A percentile compares a stretch with the other conserved stretches of the same genome.
Conservation (phyloP, 352 stramenopile species). For the Thalassiosira tumida region DNA sequence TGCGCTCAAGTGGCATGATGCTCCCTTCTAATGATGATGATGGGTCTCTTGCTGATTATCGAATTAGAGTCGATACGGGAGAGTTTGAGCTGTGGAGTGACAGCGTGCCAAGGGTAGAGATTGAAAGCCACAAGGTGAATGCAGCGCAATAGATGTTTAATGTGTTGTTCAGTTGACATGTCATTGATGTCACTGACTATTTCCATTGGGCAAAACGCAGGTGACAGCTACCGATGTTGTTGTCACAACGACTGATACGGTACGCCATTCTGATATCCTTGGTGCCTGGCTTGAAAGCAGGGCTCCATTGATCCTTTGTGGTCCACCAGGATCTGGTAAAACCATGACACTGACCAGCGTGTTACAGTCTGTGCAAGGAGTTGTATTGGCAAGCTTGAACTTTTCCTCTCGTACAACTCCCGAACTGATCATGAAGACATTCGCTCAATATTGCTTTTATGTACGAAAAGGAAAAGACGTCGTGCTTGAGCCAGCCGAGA, state of each 20-base stretch:
- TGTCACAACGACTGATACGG: conserved; percentile 99
- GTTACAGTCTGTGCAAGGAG: conserved; percentile 97
- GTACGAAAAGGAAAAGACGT: conserved; percentile 97
- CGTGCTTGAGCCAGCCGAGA: conserved; percentile 94
- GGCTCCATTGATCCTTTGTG: conserved; percentile 90
- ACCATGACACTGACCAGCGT: conserved; percentile 99
- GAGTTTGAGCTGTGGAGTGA: conserved; percentile 97
- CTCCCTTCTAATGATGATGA: conserved; percentile 91
- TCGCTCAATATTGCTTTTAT: conserved; percentile 99
- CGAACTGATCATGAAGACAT: conserved; percentile 97
- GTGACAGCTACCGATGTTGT: conserved; percentile 96
- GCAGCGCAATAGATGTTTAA: too few relatives aligned
- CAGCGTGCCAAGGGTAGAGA: conserved; percentile 97
- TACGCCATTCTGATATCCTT: conserved; percentile 98
- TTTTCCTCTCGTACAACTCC: conserved; percentile 99
- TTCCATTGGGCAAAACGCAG: too few relatives aligned
- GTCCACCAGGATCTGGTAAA: conserved; percentile 95
- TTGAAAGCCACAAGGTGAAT: conserved; percentile 96
- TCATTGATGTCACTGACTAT: neutral
- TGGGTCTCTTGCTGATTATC: conserved; percentile 94
- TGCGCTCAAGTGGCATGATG: conserved; percentile 92
- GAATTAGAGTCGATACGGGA: conserved; percentile 97
- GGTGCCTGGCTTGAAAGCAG: conserved; percentile 97
- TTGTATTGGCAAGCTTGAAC: conserved; percentile 98
- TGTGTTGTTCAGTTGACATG: neutral